These are phyloP conservation scores for Adansonia gregorii DNA, from an alignment of 441 rosid species.

Conservation along the genomic window DNA sequence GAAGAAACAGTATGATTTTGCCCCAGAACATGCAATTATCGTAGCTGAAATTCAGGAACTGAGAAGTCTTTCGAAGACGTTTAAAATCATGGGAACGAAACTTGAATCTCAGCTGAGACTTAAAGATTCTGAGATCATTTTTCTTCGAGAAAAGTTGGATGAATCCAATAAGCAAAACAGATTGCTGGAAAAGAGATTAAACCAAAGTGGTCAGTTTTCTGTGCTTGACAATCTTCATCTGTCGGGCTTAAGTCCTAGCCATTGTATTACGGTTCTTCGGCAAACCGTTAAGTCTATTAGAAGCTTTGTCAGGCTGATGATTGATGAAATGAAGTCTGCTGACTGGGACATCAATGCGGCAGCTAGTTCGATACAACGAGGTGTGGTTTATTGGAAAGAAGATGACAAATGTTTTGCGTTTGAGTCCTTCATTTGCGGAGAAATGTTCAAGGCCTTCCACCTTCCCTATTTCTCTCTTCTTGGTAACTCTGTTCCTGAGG, in stretches of 20 bases:
- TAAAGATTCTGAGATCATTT: slow-evolving; percentile 72
- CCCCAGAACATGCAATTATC: slow-evolving; percentile 50
- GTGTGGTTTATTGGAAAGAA: slow-evolving; percentile 50
- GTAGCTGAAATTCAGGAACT: slow-evolving; percentile 76
- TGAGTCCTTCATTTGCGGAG: slow-evolving; percentile 67
- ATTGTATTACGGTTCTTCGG: slow-evolving; percentile 52
- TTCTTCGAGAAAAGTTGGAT: slow-evolving; percentile 61
- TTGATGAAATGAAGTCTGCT: slow-evolving; percentile 64
- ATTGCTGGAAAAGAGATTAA: slow-evolving; percentile 54
- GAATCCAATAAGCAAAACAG: slow-evolving; percentile 54
- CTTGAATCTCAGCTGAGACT: slow-evolving; percentile 67
- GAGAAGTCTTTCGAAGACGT: slow-evolving; percentile 60
- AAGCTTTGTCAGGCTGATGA: slow-evolving; percentile 61
- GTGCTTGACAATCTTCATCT: slow-evolving; percentile 49
- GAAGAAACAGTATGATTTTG: slow-evolving; percentile 68
- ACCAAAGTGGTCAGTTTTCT: slow-evolving; percentile 60
- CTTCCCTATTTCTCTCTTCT: slow-evolving; percentile 51
- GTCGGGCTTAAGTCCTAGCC: slow-evolving; percentile 52
- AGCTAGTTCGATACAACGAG: slow-evolving; percentile 54
- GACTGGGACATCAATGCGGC: slow-evolving; percentile 75
- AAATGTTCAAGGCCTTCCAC: slow-evolving; percentile 74
- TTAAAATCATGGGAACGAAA: slow-evolving; percentile 68
- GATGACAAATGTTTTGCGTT: slow-evolving; percentile 77
- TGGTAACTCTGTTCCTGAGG: slow-evolving; percentile 36
- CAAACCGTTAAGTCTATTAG: slow-evolving; percentile 63